Evolutionary conservation across 108 stramenopile species (phyloP).

Genomic region (Schizochytrium sp.): DNA sequence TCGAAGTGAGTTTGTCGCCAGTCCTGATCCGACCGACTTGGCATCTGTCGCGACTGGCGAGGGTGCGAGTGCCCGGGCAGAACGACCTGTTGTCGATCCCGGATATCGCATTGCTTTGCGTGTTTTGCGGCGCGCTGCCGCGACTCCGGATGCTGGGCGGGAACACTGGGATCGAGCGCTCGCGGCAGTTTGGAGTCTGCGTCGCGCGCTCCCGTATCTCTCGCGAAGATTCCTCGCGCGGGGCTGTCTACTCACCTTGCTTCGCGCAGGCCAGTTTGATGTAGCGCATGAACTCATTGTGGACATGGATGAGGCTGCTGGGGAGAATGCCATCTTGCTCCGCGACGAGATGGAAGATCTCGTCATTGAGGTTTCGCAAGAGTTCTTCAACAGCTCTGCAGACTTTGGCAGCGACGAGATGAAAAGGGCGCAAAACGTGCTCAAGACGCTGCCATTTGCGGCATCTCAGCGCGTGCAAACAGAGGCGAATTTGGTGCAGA

Average conservation of each 20-base stretch:
- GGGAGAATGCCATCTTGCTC: background rate
- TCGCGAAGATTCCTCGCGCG: background rate
- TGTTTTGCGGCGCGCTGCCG: background rate
- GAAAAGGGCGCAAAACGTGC: background rate
- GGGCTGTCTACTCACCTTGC: background rate
- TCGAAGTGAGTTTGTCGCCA: background rate
- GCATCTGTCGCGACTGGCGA: too few species aligned
- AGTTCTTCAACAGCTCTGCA: background rate
- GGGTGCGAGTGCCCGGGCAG: too few species aligned
- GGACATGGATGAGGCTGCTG: slow-evolving; percentile 1
- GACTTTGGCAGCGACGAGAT: background rate
- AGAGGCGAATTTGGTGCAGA: background rate
- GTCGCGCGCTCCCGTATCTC: background rate
- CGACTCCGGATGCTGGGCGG: background rate
- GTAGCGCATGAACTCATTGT: background rate
- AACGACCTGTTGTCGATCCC: background rate
- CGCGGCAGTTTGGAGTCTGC: background rate
- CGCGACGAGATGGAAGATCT: background rate
- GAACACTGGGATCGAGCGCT: background rate
- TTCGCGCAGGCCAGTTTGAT: slow-evolving; percentile 6
- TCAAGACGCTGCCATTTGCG: background rate
- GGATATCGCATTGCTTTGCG: background rate
- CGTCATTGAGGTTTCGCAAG: background rate
- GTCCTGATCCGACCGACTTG: background rate
- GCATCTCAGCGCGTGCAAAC: background rate